A percentile compares a stretch with the other conserved stretches of the same genome.
These are phyloP conservation scores for Dioscorea zingiberensis DNA, from an alignment of 106 monocot species.

Conservation along the genomic window DNA sequence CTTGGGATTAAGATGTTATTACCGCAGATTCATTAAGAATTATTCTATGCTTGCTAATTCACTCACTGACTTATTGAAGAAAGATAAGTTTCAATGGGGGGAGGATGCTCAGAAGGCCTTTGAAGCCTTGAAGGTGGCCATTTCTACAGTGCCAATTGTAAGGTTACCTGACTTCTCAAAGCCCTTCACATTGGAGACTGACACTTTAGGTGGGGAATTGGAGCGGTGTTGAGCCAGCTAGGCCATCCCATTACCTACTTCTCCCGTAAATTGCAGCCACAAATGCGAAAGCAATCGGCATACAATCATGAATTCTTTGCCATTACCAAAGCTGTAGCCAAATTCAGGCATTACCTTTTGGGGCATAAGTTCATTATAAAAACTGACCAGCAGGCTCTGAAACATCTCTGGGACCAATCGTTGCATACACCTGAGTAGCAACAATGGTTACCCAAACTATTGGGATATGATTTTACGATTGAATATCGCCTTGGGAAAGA, in stretches of 20 bases:
- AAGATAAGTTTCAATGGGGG: neutral
- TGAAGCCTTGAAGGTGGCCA: neutral
- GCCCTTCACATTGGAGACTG: neutral
- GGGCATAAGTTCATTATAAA: neutral
- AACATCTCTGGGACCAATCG: neutral
- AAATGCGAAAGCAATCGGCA: neutral
- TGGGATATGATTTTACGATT: neutral
- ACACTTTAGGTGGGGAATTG: too few species aligned
- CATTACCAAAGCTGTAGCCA: neutral
- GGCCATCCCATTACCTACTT: constrained; percentile 1
- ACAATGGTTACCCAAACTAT: neutral
- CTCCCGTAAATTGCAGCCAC: neutral
- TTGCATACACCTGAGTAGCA: neutral
- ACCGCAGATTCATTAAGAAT: too few species aligned
- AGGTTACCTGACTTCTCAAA: neutral
- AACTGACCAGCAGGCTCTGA: neutral
- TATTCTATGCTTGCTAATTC: neutral
- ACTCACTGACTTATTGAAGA: constrained; percentile 1
- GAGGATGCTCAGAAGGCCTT: neutral
- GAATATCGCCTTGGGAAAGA: neutral
- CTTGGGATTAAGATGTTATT: too few species aligned
- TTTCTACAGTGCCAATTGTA: neutral
- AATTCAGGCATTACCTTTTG: neutral
- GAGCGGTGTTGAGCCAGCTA: too few species aligned
- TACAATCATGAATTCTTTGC: neutral